A percentile compares a stretch with the other conserved stretches of the same genome.
Conservation (phyloP, 2,329 filamentous ascomycete species). For the Fusarium domesticum region DNA sequence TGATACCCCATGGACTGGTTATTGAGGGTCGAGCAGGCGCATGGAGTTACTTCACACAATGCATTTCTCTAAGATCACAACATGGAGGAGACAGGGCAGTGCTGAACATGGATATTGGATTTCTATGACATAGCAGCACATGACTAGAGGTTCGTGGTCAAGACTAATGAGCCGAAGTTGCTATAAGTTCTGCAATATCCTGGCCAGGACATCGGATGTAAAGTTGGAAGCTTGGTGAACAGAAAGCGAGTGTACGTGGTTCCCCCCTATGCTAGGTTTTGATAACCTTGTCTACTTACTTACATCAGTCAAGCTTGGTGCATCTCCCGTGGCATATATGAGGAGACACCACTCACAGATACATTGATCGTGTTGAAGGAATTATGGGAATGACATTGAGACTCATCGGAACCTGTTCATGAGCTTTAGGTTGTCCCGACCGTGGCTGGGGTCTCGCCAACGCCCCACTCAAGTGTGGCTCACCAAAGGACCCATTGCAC, state of each 20-base stretch:
- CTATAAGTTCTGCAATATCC: neutral
- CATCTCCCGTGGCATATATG: no score
- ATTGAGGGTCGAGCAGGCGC: no score
- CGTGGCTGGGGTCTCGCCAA: neutral
- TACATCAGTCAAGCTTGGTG: no score
- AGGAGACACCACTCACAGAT: no score
- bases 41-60: slow-evolving; percentile 6
- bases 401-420: no score
- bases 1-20: no score
- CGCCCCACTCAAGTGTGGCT: neutral
- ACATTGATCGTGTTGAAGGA: no score
- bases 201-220: neutral
- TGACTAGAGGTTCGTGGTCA: neutral
- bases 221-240: neutral
- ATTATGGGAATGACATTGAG: no score
- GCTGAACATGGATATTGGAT: neutral
- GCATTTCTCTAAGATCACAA: neutral
- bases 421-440: no score
- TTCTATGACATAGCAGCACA: neutral
- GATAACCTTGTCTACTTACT: neutral
- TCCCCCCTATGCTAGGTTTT: neutral
- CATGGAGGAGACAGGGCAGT: neutral
- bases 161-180: neutral
- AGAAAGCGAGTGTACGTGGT: neutral
- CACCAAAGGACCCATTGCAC: neutral